phyloP scores from a whole-genome alignment of 768 basidiomycete species.

The Termitomyces sp. region DNA sequence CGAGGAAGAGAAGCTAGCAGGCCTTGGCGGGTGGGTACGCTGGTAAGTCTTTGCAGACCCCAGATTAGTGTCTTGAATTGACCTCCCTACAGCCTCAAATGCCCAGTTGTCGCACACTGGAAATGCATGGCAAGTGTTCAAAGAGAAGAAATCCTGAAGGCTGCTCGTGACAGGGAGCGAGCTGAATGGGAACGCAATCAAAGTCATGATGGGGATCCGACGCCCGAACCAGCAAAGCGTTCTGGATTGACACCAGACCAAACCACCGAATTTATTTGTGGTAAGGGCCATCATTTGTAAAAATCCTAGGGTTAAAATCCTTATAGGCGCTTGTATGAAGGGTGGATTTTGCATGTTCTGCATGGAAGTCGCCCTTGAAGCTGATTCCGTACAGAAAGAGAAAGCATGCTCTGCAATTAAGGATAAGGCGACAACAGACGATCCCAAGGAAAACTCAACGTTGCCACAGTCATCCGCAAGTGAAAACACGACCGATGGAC shows the following conservation, averaged over 20 bases:
- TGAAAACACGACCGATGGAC: neutral
- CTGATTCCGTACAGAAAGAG: slow-evolving; percentile 25
- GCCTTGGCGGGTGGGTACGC: slow-evolving; percentile 79
- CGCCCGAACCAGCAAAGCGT: slow-evolving; percentile 40
- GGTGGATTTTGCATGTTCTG: slow-evolving; percentile 81
- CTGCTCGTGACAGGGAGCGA: slow-evolving; percentile 52
- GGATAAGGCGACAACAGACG: slow-evolving; percentile 31
- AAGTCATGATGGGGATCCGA: slow-evolving; percentile 21
- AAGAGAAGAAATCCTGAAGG: slow-evolving; percentile 70
- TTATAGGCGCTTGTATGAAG: slow-evolving; percentile 56
- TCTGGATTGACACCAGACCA: slow-evolving; percentile 45
- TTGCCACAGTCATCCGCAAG: neutral
- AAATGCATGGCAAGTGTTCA: slow-evolving; percentile 63
- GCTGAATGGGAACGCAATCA: slow-evolving; percentile 32
- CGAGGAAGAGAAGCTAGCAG: slow-evolving; percentile 45
- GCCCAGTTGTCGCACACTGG: slow-evolving; percentile 78
- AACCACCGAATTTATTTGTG: slow-evolving; percentile 79
- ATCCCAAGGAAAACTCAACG: neutral
- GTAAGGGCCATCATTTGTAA: slow-evolving; percentile 24
- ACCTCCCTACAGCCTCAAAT: slow-evolving; percentile 50
- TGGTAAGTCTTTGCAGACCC: slow-evolving; percentile 50
- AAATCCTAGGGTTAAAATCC: neutral
- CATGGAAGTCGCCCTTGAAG: slow-evolving; percentile 50
- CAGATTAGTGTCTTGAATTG: slow-evolving; percentile 3
- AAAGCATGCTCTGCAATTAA: slow-evolving; percentile 8